Base-by-base conservation (phyloP, 2,329 filamentous ascomycete genomes). In the Paraphoma sp. region DNA sequence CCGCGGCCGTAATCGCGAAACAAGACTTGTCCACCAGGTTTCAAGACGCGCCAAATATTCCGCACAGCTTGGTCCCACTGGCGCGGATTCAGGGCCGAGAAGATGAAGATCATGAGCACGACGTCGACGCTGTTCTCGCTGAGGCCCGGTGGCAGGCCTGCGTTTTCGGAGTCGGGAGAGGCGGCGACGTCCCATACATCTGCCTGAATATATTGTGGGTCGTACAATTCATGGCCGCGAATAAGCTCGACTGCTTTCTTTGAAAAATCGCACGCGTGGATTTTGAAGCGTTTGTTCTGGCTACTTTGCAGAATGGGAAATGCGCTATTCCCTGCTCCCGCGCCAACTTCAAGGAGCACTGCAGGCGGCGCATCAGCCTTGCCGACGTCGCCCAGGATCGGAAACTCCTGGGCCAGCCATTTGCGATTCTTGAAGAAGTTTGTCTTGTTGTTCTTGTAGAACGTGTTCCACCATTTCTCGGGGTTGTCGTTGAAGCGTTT, bases 361-460 rank as follows among this genome's bases (percentile, higher is more conserved):
- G 87, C 83, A 23, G 84, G 84, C 3, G 91, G 92, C 2, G 89
- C 87, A 55, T 88, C 87, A 60, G 87, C 84, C 54, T 84, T 80
- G 11, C 90, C 94, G 48, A 97, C 84, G 55, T 91, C 85, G 23
- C 84, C 86, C n/a, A 99, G 81, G 4, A 98, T 81, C 0, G 95
- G 95, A 64, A 99, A 99, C 76, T 99, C 95, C 76, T 98, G 94
- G 63, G 90, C 89, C 31, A 99, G 81, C 95, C 95, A 99, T 76
- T 98, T 98, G 62, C 95, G 87, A 74, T 99, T 91, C 80, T 99
- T 99, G 87, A 99, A 99, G 80, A 99, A 99, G 73, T 98, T 98
- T 69, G 89, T 86, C 17, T 91, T 91, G 79, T 99, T 98, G 80
- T 98, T 97, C 79, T 95, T 93, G 83, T 99, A 99, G 80, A 99